Percentiles rank a stretch among this genome's conserved stretches.
Conservation (phyloP, 2,329 filamentous ascomycete species). For the Penicillium sclerotiorum region DNA sequence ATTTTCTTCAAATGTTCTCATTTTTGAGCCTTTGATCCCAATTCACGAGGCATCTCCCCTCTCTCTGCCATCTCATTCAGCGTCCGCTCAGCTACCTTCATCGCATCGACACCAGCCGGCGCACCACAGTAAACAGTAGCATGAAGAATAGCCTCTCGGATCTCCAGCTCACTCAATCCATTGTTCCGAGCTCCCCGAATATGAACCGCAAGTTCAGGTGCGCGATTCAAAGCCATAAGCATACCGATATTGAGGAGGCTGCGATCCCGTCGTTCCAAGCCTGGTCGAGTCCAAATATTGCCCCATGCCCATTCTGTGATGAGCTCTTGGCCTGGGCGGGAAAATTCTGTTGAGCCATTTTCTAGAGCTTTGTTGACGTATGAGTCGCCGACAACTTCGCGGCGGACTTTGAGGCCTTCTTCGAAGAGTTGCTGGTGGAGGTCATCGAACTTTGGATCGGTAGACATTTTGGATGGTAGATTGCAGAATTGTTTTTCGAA, state of each 20-base stretch:
- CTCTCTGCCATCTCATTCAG: constrained; percentile 17
- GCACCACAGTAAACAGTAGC: constrained; percentile 57
- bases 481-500: too few species aligned
- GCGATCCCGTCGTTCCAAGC: constrained; percentile 63
- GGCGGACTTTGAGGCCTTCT: constrained; percentile 62
- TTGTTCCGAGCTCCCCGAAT: constrained; percentile 66
- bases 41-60: constrained; percentile 9
- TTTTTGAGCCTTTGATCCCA: constrained; percentile 6
- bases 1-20: background rate
- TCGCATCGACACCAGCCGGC: constrained; percentile 58
- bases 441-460: constrained; percentile 44
- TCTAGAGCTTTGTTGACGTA: constrained; percentile 62
- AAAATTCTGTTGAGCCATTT: constrained; percentile 62
- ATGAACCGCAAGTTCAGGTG: constrained; percentile 63
- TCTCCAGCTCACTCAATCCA: constrained; percentile 63
- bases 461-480: constrained; percentile 20
- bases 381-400: constrained; percentile 61
- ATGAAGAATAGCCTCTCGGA: constrained; percentile 60
- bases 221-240: constrained; percentile 63
- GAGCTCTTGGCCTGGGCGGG: constrained; percentile 59
- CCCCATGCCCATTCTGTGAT: constrained; percentile 69
- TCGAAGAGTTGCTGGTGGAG: constrained; percentile 62
- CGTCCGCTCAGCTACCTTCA: constrained; percentile 42
- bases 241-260: constrained; percentile 67
- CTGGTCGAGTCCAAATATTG: constrained; percentile 64